Conservation (phyloP, 2,329 filamentous ascomycete species). For the Fusarium sp. region DNA sequence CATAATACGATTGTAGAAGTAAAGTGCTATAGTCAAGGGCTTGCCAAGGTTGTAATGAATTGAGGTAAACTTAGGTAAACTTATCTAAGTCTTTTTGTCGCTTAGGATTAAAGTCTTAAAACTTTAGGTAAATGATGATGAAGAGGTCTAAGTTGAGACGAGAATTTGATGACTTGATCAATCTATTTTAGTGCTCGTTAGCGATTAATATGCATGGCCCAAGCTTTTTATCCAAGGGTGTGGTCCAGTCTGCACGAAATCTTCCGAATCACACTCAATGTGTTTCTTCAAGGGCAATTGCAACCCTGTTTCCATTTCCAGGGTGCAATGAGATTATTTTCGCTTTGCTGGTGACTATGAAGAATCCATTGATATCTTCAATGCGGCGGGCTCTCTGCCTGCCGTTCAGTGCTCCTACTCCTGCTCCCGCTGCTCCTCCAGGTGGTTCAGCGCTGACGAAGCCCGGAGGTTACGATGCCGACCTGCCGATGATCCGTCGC, state of each 20-base stretch:
- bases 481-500: constrained; percentile 37
- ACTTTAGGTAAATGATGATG: background rate
- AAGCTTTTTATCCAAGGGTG: constrained; percentile 1
- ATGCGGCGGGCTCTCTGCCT: constrained; percentile 15
- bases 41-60: background rate
- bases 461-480: constrained; percentile 25
- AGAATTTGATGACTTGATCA: background rate
- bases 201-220: background rate
- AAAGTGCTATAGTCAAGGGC: background rate
- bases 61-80: background rate
- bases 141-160: background rate
- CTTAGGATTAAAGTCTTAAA: background rate
- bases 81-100: background rate
- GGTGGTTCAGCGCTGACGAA: background rate
- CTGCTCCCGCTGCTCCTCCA: background rate
- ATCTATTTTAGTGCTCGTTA: background rate
- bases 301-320: background rate
- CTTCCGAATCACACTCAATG: background rate
- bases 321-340: background rate
- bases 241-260: background rate
- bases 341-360: constrained; percentile 13
- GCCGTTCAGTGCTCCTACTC: background rate
- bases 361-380: background rate
- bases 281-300: constrained; percentile 1
- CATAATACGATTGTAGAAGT: background rate